These are phyloP conservation scores for Malus hybrid DNA, from an alignment of 331 rosid species.

Conservation along the genomic window DNA sequence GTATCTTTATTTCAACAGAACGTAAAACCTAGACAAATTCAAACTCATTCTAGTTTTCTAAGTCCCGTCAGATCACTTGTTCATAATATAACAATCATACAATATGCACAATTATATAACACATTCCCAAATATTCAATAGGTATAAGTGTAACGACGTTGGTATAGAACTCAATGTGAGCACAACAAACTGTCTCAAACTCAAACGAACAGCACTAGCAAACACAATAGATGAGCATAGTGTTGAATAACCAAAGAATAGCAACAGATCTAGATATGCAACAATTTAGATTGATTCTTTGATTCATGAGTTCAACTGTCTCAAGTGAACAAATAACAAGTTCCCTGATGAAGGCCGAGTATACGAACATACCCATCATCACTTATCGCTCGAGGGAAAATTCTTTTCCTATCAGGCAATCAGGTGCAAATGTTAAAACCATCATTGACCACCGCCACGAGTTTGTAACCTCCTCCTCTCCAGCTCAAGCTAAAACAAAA, in stretches of 20 bases:
- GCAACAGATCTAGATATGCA: constrained; percentile 5
- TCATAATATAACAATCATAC: background rate
- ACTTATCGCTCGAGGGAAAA: constrained; percentile 12
- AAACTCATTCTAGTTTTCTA: background rate
- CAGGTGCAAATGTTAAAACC: constrained; percentile 16
- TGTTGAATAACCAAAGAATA: constrained; percentile 26
- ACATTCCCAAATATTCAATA: background rate
- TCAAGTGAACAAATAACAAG: constrained; percentile 9
- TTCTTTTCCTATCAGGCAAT: constrained; percentile 14
- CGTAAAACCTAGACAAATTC: background rate
- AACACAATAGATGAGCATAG: constrained; percentile 30
- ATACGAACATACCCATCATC: constrained; percentile 25
- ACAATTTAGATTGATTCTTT: constrained; percentile 9
- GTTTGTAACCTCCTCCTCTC: constrained; percentile 85
- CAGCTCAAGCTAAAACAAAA: constrained; percentile 51
- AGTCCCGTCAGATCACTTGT: background rate
- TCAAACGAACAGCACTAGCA: constrained; percentile 25
- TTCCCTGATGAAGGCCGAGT: constrained; percentile 22
- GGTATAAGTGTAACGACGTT: background rate
- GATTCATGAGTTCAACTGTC: constrained; percentile 22
- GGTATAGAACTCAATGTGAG: background rate
- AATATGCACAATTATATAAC: background rate
- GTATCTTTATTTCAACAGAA: background rate
- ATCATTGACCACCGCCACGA: constrained; percentile 53
- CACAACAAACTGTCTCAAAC: constrained; percentile 26